Percentiles rank a stretch among this genome's conserved stretches.
Evolutionary conservation across 768 basidiomycete species (phyloP).

Genomic region (Tylopilus felleus): DNA sequence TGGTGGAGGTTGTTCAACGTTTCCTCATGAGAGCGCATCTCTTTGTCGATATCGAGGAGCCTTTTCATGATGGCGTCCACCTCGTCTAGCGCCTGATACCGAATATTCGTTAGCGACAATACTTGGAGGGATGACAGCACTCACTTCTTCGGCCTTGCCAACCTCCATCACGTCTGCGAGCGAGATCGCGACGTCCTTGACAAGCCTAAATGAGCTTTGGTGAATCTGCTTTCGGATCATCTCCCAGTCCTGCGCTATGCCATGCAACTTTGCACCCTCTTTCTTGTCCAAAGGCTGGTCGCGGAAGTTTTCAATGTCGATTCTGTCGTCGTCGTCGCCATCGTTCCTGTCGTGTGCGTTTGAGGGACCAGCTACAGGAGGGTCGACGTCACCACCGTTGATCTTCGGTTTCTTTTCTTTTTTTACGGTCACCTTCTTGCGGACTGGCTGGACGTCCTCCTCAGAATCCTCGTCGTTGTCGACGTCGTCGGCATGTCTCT

Average conservation of each 20-base stretch:
- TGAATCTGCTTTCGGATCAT: conserved; percentile 49
- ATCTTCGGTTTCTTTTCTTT: conserved; percentile 32
- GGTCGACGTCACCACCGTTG: conserved; percentile 19
- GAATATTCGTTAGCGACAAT: not conserved
- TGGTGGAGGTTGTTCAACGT: conserved; percentile 57
- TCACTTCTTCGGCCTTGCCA: conserved; percentile 50
- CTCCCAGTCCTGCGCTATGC: conserved; percentile 63
- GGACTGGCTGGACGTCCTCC: conserved; percentile 39
- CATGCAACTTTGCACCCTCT: conserved; percentile 51
- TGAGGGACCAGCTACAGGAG: conserved; percentile 22
- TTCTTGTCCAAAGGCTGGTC: conserved; percentile 63
- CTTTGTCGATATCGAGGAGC: conserved; percentile 61
- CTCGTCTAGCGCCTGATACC: conserved; percentile 43
- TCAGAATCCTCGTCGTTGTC: conserved; percentile 31
- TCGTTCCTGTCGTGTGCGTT: conserved; percentile 13
- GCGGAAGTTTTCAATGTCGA: conserved; percentile 58
- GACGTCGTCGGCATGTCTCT: conserved; percentile 42
- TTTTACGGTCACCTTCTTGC: conserved; percentile 25
- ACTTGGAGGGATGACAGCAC: conserved; percentile 9
- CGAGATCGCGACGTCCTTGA: conserved; percentile 51
- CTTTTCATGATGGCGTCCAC: conserved; percentile 68
- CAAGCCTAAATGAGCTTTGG: conserved; percentile 39
- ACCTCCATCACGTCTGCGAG: conserved; percentile 62
- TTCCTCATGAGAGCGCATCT: conserved; percentile 55
- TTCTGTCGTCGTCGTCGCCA: conserved; percentile 47